These are phyloP conservation scores for Scheffersomyces titani DNA, from an alignment of 1,139 yeast genomes.

Conservation along the genomic window DNA sequence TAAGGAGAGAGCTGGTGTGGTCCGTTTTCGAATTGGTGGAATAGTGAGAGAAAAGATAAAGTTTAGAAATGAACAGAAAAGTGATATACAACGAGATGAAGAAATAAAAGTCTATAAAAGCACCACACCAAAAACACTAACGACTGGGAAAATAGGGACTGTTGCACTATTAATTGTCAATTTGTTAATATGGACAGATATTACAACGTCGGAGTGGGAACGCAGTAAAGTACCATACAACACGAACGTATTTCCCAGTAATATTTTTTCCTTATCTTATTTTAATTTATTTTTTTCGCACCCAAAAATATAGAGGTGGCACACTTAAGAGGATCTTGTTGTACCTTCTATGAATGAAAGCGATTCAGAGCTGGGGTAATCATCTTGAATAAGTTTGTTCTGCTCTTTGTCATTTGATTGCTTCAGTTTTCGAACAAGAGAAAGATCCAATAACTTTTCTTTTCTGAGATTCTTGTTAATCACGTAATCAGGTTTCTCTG, in stretches of 20 bases:
- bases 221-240: background rate
- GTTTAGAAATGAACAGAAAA: background rate
- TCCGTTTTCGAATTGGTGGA: background rate
- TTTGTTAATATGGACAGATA: background rate
- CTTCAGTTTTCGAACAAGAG: slow-evolving; percentile 31
- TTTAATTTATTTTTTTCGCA: slow-evolving; percentile 1
- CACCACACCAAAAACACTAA: background rate
- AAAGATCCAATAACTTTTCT: slow-evolving; percentile 37
- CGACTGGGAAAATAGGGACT: background rate
- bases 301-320: background rate
- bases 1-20: background rate
- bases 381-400: background rate
- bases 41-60: background rate
- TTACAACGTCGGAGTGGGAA: background rate
- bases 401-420: slow-evolving; percentile 15
- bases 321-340: background rate
- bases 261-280: background rate
- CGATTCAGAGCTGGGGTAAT: background rate
- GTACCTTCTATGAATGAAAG: background rate
- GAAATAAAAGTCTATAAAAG: background rate
- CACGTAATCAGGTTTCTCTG: slow-evolving; percentile 43
- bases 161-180: background rate
- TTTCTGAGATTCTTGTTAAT: slow-evolving; percentile 36
- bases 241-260: background rate
- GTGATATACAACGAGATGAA: background rate